Evolutionary conservation across 345 rosid genomes (phyloP), one percentile per base, ranked within the genome.

Genomic region (Melaleuca quinquenervia): DNA sequence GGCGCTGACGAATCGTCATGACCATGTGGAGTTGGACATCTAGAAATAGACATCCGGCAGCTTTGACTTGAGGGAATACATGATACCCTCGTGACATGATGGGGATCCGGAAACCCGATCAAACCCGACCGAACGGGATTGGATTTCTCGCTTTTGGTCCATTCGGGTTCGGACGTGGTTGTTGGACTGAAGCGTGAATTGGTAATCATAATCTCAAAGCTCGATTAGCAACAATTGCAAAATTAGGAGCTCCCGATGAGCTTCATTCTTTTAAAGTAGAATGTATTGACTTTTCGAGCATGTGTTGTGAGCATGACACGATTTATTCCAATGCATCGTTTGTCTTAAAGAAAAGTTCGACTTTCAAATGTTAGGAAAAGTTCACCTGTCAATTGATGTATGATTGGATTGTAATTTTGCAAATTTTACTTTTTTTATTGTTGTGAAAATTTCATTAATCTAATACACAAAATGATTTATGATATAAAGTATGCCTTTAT

Each of bases 101-200:
- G 4, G 45, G 45, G 21, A 32, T 64, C 32, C 2, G 22, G 8
- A 29, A 62, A 62, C 11, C 44, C 2, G 6, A 62, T 6, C 1
- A 2, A 58, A 58, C 5, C 6, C 16, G 70, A n/a, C 1, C 7
- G 0, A 14, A 14, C 0, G 44, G 10, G 29, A 29, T 0, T 0
- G 12, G 16, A 64, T 9, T 64, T 16, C 45, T 64, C 0, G 3
- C 24, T 16, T 64, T 32, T 15, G 18, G 1, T 32, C 11, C 29
- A 15, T 64, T 64, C 44, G 2, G 2, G 0, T 64, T 16, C 11
- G 44, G 11, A 18, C 44, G 29, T 64, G 22, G 22, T 15, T 29
- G 22, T 4, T 0, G 1, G 44, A 62, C 29, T 5, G 6, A 64
- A 8, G 6, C 16, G 10, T 29, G 76, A 64, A 62, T 1, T 3